Evolutionary conservation across 73 alveolate species (phyloP), one percentile per base, ranked within the genome.

Genomic region (Durusdinium trenchii): DNA sequence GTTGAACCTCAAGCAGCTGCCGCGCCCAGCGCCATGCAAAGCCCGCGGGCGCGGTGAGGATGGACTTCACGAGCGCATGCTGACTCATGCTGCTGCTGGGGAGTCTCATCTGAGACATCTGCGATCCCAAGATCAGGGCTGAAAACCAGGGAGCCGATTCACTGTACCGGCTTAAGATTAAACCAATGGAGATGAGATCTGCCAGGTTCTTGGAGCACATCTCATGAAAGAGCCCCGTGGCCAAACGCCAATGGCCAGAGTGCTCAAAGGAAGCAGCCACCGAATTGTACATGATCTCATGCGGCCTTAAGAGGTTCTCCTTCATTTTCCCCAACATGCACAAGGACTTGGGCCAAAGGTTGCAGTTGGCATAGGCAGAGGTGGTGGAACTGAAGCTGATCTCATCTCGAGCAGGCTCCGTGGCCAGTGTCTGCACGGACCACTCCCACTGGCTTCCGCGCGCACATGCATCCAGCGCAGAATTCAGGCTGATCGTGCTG

Each of bases 271-370:
- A 81, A 1, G 54, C 91, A 32, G 71, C 48, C 71, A 81, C 38
- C 32, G 91, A 81, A 30, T 81, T 81, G 47, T 81, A 81, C 91
- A 81, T 81, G 91, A 67, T 45, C 30, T 47, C 91, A 28, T 81
- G 91, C 3, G 91, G 91, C 91, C 78, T 84, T 52, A 84, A 43
- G 50, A 75, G 76, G 48, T 26, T 12, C 35, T 47, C 48, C 35
- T 73, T 23, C 94, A 51, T 84, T 40, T 12, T 16, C 40, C 76
- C 51, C 50, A 51, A 52, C 94, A 48, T 16, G 48, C 42, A 26
- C 96, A 89, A 67, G 32, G 96, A 42, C 12, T n/a, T n/a, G n/a
- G n/a, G 47, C 98, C 98, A 91, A 2, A 69, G 98, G 48, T 67
- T 51, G 78, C 90, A 91, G 36, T 40, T 38, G 42, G 90, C 98